Percentiles rank a stretch among this genome's conserved stretches.
These are phyloP conservation scores for Pseudopyrenochaeta lycopersici DNA, from an alignment of 2,329 filamentous ascomycete genomes.

Conservation along the genomic window DNA sequence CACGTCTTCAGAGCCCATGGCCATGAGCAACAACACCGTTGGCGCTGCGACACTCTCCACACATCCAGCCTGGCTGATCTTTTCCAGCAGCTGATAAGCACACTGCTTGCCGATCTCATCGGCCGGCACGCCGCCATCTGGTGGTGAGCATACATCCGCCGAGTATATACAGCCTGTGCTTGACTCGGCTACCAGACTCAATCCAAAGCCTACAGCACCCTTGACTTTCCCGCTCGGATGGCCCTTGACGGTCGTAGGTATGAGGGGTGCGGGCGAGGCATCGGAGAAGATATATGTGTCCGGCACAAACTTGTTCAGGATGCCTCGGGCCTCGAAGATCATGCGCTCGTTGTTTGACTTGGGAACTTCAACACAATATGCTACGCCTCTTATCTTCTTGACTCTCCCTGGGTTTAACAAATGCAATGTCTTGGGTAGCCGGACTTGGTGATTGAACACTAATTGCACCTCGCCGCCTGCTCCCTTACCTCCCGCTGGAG, in stretches of 20 bases:
- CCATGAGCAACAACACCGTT: constrained; percentile 88
- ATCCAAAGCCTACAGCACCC: constrained; percentile 88
- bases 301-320: constrained; percentile 82
- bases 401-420: constrained; percentile 83
- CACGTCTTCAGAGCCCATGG: constrained; percentile 97
- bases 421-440: constrained; percentile 93
- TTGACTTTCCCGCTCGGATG: constrained; percentile 61
- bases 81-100: constrained; percentile 88
- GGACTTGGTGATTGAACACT: constrained; percentile 90
- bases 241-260: constrained; percentile 75
- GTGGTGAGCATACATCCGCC: constrained; percentile 79
- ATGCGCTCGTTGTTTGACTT: constrained; percentile 93
- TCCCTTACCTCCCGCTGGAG: constrained; percentile 77
- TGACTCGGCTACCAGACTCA: constrained; percentile 92
- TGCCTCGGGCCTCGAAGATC: constrained; percentile 87
- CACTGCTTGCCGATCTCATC: constrained; percentile 91
- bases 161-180: constrained; percentile 87
- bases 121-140: constrained; percentile 81
- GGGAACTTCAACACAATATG: constrained; percentile 90
- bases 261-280: constrained; percentile 66
- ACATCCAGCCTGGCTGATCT: constrained; percentile 83
- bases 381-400: constrained; percentile 89
- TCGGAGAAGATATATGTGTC: constrained; percentile 90
- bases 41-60: constrained; percentile 75
- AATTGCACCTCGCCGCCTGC: constrained; percentile 94